Evolutionary conservation across 495 filamentous ascomycete species (phyloP).

Genomic region (Penicillium diatomitis): DNA sequence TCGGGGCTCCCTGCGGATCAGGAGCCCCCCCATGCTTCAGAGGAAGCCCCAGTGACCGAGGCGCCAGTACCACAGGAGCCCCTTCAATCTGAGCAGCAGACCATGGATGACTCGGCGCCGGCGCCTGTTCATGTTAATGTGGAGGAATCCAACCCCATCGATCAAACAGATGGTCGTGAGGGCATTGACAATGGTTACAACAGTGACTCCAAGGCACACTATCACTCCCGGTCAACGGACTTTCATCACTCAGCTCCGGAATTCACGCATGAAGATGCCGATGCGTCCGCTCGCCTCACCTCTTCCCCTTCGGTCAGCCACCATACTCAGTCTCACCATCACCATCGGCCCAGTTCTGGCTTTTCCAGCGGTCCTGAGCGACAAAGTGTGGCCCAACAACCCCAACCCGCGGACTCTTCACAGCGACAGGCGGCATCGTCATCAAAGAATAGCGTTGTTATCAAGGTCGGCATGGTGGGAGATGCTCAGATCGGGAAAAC

Average conservation of each 20-base stretch:
- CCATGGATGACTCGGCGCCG: slow-evolving; percentile 9
- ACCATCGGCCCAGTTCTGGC: slow-evolving; percentile 43
- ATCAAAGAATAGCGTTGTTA: slow-evolving; percentile 81
- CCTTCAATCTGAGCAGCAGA: slow-evolving; percentile 13
- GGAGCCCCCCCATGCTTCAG: slow-evolving; percentile 20
- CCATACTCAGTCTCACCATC: slow-evolving; percentile 33
- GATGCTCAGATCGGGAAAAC: slow-evolving; percentile 99
- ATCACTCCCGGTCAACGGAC: slow-evolving; percentile 34
- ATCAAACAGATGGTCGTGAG: slow-evolving; percentile 20
- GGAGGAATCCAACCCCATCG: slow-evolving; percentile 22
- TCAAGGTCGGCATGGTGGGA: slow-evolving; percentile 99
- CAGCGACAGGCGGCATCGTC: slow-evolving; percentile 33
- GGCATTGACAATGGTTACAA: slow-evolving; percentile 30
- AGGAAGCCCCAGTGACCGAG: slow-evolving; percentile 17
- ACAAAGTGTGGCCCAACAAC: slow-evolving; percentile 26
- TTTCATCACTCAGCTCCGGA: slow-evolving; percentile 35
- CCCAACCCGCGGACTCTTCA: slow-evolving; percentile 31
- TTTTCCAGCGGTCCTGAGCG: slow-evolving; percentile 39
- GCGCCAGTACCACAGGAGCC: slow-evolving; percentile 2
- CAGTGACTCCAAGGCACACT: slow-evolving; percentile 38
- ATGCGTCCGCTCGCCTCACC: slow-evolving; percentile 24
- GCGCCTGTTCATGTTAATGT: slow-evolving; percentile 19
- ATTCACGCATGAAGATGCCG: slow-evolving; percentile 32
- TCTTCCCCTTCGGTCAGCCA: slow-evolving; percentile 30
- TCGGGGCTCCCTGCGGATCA: slow-evolving; percentile 15